Percentiles rank a stretch among this genome's conserved stretches.
phyloP scores from a whole-genome alignment of 345 rosid species.

The sweet orange (Citrus sinensis) region DNA sequence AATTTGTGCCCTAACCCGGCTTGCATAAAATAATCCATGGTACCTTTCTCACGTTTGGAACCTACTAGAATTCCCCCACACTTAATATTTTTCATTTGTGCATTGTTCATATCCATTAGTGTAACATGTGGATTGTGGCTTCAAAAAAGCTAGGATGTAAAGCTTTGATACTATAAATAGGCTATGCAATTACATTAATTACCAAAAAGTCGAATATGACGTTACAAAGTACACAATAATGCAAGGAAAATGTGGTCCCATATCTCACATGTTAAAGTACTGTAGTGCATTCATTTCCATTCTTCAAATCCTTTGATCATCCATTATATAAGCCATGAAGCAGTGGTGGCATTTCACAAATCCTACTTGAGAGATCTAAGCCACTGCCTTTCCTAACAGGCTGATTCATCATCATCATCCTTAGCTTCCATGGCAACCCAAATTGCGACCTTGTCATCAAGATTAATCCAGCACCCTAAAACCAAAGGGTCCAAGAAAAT shows the following conservation, averaged over 20 bases:
- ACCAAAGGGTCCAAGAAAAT: neutral
- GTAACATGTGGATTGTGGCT: neutral
- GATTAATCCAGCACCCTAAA: neutral
- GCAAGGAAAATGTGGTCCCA: constrained; percentile 6
- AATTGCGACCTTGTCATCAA: neutral
- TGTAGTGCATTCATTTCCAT: neutral
- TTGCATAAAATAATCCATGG: too few relatives aligned
- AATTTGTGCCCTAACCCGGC: too few relatives aligned
- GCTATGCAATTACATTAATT: neutral
- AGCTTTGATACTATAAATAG: too few relatives aligned
- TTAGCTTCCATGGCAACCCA: constrained; percentile 14
- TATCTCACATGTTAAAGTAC: constrained; percentile 7
- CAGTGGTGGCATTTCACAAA: neutral
- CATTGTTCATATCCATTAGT: too few relatives aligned
- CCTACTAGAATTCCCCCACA: too few relatives aligned
- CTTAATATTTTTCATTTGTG: too few relatives aligned
- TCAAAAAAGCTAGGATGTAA: too few relatives aligned
- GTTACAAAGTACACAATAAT: neutral
- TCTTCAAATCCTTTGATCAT: neutral
- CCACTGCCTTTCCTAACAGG: too few relatives aligned
- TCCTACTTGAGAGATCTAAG: neutral
- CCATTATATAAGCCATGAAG: neutral
- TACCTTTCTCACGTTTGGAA: too few relatives aligned
- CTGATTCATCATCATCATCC: too few relatives aligned
- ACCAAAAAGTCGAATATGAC: neutral